Conservation (phyloP, 306 rosid genomes). For the Sindora glabra region DNA sequence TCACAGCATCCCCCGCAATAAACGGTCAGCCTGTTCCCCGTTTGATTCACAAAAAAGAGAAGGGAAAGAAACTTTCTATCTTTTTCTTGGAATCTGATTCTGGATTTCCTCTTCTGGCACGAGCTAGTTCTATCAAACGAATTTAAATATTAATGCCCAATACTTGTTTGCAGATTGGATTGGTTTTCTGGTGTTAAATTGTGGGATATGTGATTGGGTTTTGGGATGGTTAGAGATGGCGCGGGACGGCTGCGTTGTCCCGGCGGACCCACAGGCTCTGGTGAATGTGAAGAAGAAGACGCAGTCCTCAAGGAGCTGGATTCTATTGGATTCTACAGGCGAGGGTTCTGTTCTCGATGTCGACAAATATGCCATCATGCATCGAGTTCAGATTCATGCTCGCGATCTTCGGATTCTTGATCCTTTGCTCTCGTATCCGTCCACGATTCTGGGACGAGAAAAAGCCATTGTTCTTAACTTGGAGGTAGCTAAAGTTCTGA, state of each 20-base stretch:
- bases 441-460: conserved; percentile 84
- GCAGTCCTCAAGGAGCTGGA: conserved; percentile 77
- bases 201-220: conserved; percentile 20
- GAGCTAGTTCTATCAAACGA: no score
- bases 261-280: conserved; percentile 56
- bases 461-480: conserved; percentile 89
- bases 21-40: no score
- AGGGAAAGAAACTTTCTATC: no score
- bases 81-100: no score
- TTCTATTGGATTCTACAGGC: conserved; percentile 48
- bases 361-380: conserved; percentile 88
- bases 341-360: conserved; percentile 61
- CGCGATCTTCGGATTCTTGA: conserved; percentile 94
- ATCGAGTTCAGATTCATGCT: conserved; percentile 81
- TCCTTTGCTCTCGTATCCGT: conserved; percentile 83
- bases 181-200: no score
- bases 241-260: conserved; percentile 64
- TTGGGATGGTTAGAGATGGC: conserved; percentile 57
- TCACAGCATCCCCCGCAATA: no score
- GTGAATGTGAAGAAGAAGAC: conserved; percentile 63
- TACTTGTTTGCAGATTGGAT: no score
- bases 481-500: conserved; percentile 35
- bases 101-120: no score
- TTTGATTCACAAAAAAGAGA: no score
- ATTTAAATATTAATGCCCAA: no score